Evolutionary conservation across 2,329 filamentous ascomycete species (phyloP), one percentile per base, ranked within the genome.

Genomic region (Coniochaeta sp.): DNA sequence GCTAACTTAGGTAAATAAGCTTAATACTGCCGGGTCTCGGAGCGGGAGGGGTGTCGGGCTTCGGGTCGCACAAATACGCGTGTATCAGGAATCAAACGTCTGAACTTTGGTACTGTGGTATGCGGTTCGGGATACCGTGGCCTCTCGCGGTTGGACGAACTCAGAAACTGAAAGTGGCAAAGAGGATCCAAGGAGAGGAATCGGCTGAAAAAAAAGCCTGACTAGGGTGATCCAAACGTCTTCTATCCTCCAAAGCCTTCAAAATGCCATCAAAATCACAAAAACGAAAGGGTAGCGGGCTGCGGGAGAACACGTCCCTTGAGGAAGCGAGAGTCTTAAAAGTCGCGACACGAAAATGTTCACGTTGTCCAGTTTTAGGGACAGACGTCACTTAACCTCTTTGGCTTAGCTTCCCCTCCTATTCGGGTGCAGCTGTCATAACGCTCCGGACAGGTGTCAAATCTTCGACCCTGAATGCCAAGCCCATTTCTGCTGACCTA

Each of bases 51-150:
- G 13, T 13, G 2, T 10, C 12, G 14, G 31, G n/a, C n/a, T n/a
- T 42, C 38, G 38, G 38, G 38, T 42, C 38, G 20, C 38, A 42
- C 38, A 42, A 12, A 40, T 5, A n/a, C n/a, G n/a, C n/a, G n/a
- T n/a, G n/a, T n/a, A n/a, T 40, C 35, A 40, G 20, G 35, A 7
- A 24, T 4, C 35, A 5, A 22, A 40, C 4, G 5, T 16, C 24
- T 4, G 6, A 24, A n/a, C n/a, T n/a, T n/a, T n/a, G n/a, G n/a
- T n/a, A n/a, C n/a, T n/a, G n/a, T n/a, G n/a, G n/a, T n/a, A n/a
- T n/a, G n/a, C n/a, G n/a, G 38, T 24, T 42, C 20, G 20, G 38
- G 38, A 42, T 42, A 42, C 38, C 38, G 38, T 42, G 38, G 38
- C 38, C 38, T 42, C n/a, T 42, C 38, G 20, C 20, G 2, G 38